phyloP scores from a whole-genome alignment of 768 basidiomycete species.

The Lentinula boryana region DNA sequence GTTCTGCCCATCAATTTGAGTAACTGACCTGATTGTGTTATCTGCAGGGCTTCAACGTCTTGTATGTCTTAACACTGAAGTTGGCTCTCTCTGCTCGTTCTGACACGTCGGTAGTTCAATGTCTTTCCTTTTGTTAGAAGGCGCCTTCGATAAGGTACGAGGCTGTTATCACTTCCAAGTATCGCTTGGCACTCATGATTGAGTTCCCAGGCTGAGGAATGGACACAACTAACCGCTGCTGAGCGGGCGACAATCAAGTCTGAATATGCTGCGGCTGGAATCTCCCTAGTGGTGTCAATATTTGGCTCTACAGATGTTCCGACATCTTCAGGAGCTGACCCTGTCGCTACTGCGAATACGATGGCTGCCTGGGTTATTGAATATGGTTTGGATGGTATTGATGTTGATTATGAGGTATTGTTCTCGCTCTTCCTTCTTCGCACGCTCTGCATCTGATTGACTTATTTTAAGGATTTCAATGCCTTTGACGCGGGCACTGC shows the following conservation, averaged over 20 bases:
- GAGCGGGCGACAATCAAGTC: slow-evolving; percentile 35
- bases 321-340: slow-evolving; percentile 46
- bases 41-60: slow-evolving; percentile 22
- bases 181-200: not conserved
- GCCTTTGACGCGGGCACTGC: slow-evolving; percentile 52
- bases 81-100: too few species aligned
- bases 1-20: not conserved
- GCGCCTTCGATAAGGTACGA: slow-evolving; percentile 26
- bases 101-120: slow-evolving; percentile 17
- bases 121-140: slow-evolving; percentile 34
- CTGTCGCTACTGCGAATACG: slow-evolving; percentile 53
- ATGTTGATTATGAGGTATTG: slow-evolving; percentile 64
- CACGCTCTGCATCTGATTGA: not conserved
- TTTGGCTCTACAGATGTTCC: slow-evolving; percentile 41
- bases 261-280: slow-evolving; percentile 49
- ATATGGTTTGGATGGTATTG: slow-evolving; percentile 63
- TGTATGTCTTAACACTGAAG: slow-evolving; percentile 10
- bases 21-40: not conserved
- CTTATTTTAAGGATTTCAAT: slow-evolving; percentile 47
- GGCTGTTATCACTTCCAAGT: not conserved
- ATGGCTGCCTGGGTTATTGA: slow-evolving; percentile 62
- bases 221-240: slow-evolving; percentile 30
- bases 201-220: slow-evolving; percentile 31
- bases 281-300: slow-evolving; percentile 52
- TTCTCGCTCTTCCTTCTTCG: not conserved